phyloP scores from a whole-genome alignment of 345 rosid species.

The Melaleuca alternifolia region DNA sequence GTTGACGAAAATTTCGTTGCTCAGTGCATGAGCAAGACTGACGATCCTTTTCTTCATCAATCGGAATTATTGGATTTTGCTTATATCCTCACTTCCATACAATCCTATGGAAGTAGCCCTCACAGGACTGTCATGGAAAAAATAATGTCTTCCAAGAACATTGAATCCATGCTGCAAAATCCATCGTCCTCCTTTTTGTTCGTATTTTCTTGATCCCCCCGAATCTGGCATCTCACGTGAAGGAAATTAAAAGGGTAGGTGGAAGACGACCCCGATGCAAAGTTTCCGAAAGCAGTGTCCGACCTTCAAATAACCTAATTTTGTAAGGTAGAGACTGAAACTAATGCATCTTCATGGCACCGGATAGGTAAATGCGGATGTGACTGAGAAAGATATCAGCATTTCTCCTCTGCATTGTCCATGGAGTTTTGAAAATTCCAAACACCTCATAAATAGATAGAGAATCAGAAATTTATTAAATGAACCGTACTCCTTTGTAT shows the following conservation, averaged over 20 bases:
- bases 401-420: no score
- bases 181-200: background rate
- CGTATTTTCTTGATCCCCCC: background rate
- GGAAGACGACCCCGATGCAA: background rate
- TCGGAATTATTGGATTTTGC: no score
- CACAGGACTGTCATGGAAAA: background rate
- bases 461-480: no score
- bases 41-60: background rate
- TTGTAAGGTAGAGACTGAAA: background rate
- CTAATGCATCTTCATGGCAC: background rate
- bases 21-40: background rate
- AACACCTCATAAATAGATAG: no score
- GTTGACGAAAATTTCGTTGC: background rate
- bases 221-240: background rate
- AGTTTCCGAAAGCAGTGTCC: background rate
- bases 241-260: background rate
- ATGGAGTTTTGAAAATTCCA: no score
- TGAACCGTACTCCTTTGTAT: no score
- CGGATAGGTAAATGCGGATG: background rate
- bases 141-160: background rate
- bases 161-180: background rate
- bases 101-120: background rate
- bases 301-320: background rate
- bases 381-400: no score
- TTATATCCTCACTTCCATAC: background rate